Evolutionary conservation across 257 asterid species (phyloP).

Genomic region (Nicotiana obtusifolia): DNA sequence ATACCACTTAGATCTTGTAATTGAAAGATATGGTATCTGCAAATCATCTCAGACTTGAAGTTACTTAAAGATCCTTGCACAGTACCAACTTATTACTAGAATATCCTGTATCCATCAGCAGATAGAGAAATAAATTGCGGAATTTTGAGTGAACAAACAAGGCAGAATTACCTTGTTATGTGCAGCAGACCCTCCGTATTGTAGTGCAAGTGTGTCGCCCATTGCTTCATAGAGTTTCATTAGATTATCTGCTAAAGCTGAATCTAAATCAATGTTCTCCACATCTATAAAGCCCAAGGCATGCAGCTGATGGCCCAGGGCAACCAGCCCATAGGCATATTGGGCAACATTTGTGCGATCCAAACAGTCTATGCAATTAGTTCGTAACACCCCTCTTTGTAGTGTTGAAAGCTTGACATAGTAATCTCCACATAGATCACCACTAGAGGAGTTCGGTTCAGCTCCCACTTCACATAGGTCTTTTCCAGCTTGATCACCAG

Average conservation of each 20-base stretch:
- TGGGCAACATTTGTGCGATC: constrained; percentile 99
- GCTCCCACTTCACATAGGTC: constrained; percentile 18
- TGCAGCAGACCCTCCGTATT: constrained; percentile 97
- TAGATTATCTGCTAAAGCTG: constrained; percentile 59
- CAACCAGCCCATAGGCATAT: constrained; percentile 77
- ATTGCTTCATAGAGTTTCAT: constrained; percentile 87
- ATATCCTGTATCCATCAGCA: background rate
- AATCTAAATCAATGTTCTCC: constrained; percentile 46
- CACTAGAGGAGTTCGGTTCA: constrained; percentile 13
- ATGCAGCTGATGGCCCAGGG: constrained; percentile 77
- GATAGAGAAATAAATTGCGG: background rate
- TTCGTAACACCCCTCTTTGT: constrained; percentile 85
- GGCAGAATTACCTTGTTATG: constrained; percentile 71
- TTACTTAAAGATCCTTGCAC: background rate
- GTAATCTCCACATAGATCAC: constrained; percentile 20
- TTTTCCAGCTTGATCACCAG: constrained; percentile 30
- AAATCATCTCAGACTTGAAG: background rate
- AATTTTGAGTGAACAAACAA: background rate
- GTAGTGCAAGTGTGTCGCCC: constrained; percentile 95
- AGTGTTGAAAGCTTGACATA: constrained; percentile 39
- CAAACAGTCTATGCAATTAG: constrained; percentile 95
- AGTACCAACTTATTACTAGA: background rate
- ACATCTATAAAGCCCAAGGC: constrained; percentile 55
- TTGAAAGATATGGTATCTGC: background rate
- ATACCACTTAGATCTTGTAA: background rate